These are phyloP conservation scores for Cenchrus americanus DNA, from an alignment of 176 grass and related monocot genomes.

Conservation along the genomic window DNA sequence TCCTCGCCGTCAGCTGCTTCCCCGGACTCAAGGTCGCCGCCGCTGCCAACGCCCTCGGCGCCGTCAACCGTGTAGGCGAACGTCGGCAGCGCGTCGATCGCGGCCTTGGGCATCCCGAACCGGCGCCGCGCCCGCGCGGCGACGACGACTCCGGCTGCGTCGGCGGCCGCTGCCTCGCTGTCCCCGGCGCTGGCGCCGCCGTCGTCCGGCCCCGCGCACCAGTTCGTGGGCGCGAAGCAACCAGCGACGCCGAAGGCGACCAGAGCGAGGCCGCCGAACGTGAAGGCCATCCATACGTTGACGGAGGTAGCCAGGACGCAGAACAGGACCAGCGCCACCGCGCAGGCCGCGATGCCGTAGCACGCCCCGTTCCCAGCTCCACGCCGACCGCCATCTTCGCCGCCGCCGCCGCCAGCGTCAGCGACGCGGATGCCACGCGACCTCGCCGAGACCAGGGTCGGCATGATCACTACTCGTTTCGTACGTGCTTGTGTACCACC, in stretches of 20 bases:
- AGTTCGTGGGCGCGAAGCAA: neutral
- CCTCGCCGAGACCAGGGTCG: slow-evolving; percentile 13
- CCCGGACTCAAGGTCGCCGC: slow-evolving; percentile 30
- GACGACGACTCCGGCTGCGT: neutral
- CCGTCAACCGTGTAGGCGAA: neutral
- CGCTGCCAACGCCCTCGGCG: neutral
- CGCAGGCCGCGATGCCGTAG: slow-evolving; percentile 24
- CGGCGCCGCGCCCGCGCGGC: neutral
- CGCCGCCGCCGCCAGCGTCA: neutral
- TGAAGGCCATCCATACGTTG: slow-evolving; percentile 39
- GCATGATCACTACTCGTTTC: neutral
- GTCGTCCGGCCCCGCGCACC: neutral
- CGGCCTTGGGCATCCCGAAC: slow-evolving; percentile 16
- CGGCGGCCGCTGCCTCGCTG: neutral
- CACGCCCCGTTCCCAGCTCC: neutral
- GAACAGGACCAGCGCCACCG: slow-evolving; percentile 19
- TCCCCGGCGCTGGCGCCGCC: neutral
- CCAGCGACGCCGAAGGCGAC: slow-evolving; percentile 6
- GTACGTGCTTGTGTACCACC: too few species aligned
- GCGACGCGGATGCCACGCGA: neutral
- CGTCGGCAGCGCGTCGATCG: slow-evolving; percentile 28
- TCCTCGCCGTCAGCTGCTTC: neutral
- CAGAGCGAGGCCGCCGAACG: slow-evolving; percentile 4
- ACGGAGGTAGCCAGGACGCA: slow-evolving; percentile 35
- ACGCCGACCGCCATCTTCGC: neutral